Percentiles rank a stretch among this genome's conserved stretches.
Evolutionary conservation across 805 yeast species (phyloP).

Genomic region (Ogataea trehaloabstinens): DNA sequence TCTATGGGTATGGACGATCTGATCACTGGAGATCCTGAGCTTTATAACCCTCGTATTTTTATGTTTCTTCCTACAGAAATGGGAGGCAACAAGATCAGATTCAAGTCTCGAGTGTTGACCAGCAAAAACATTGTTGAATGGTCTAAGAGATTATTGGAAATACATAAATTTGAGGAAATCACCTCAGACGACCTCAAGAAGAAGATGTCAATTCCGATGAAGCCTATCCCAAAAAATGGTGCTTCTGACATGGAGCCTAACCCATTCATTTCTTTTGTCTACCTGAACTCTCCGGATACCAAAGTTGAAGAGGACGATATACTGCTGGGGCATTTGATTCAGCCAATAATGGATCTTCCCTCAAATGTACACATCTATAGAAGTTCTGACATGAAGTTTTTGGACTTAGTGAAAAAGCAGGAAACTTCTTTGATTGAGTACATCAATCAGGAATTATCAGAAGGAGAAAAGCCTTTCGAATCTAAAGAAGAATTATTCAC

Average conservation of each 20-base stretch:
- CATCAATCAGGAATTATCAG: slow-evolving; percentile 38
- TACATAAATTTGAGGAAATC: slow-evolving; percentile 39
- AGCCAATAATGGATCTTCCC: slow-evolving; percentile 57
- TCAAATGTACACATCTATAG: slow-evolving; percentile 52
- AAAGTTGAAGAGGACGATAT: slow-evolving; percentile 60
- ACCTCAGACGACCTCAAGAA: slow-evolving; percentile 19
- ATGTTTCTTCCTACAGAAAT: slow-evolving; percentile 52
- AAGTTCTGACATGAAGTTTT: slow-evolving; percentile 41
- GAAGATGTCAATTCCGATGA: slow-evolving; percentile 19
- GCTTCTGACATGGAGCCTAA: slow-evolving; percentile 29
- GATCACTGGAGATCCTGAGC: slow-evolving; percentile 10
- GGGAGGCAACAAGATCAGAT: slow-evolving; percentile 48
- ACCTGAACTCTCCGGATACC: slow-evolving; percentile 48
- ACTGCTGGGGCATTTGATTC: slow-evolving; percentile 57
- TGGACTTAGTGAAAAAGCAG: slow-evolving; percentile 41
- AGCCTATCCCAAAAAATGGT: slow-evolving; percentile 13
- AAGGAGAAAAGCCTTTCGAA: slow-evolving; percentile 16
- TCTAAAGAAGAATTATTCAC: slow-evolving; percentile 46
- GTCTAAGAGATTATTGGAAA: slow-evolving; percentile 46
- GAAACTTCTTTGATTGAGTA: slow-evolving; percentile 39
- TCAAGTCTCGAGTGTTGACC: slow-evolving; percentile 23
- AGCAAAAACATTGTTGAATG: slow-evolving; percentile 39
- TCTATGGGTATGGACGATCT: slow-evolving; percentile 45
- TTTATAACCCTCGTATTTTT: slow-evolving; percentile 23
- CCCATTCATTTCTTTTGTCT: slow-evolving; percentile 52